Evolutionary conservation across 148 eudicot genomes (phyloP), one percentile per base, ranked within the genome.

Genomic region (Nyssa sinensis): DNA sequence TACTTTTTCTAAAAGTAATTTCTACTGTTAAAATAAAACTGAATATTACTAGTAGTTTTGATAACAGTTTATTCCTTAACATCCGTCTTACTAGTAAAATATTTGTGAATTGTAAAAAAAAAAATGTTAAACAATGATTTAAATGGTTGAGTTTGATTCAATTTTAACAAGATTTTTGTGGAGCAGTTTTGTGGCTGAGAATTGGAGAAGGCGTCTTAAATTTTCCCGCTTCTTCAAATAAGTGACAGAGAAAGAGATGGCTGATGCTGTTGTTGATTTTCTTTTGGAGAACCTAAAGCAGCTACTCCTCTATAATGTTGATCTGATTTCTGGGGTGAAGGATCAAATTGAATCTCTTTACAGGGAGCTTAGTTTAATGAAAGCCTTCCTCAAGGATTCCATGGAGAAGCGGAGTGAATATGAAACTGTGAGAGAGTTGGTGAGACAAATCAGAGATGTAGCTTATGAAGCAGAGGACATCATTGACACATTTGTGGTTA

Each of bases 381-480:
- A 81, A 24, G 84, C 75, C 8, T 81, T 84, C 59, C 70, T 84
- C 29, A 67, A 70, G 62, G 80, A 74, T 7, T 55, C 73, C 7
- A n/a, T 57, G 1, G 82, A 77, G 51, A 75, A 60, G 71, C 62
- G 71, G 10, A 34, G 51, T 32, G 69, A 80, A 27, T 33, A 75
- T 31, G 65, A 73, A 23, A 35, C 30, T 0, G 73, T 78, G 6
- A 73, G 39, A 49, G 77, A 35, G 19, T 31, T 86, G 11, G 77
- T 78, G 24, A 44, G 67, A 25, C 70, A 73, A 11, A 83, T 86
- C 63, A 37, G 79, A 11, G 64, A 57, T 1, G 78, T 81, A 12
- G 82, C 72, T 0, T 71, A 41, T n/a, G 73, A 76, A 30, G 83
- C 85, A 0, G 89, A 86, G 35, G 89, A 83, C 10, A 57, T 58